Base-by-base conservation (phyloP, 768 basidiomycete genomes). In the Tricholoma sp. region DNA sequence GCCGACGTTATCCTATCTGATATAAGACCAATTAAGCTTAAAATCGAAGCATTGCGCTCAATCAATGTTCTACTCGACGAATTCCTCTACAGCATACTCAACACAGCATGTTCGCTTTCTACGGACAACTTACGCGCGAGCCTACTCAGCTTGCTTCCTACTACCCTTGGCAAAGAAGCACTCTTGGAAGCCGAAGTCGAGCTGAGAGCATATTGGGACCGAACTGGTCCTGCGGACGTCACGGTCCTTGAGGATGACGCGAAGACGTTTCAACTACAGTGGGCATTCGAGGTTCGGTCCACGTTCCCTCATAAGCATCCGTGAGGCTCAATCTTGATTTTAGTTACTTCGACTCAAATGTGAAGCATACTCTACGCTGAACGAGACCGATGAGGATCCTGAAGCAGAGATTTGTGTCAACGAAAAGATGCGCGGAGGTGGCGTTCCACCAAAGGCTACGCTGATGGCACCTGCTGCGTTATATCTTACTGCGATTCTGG, bases 1-100 rank as follows among this genome's bases (percentile, higher is more conserved):
- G 92, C 94, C 46, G 92, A 96, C 72, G 84, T 92, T 60, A 88
- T 97, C 66, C 85, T 98, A 54, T 93, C 91, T 58, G 94, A 98
- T 64, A 83, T 95, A 55, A 86, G 94, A 18, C 91, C 92, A n/a
- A 94, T 91, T 62, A 88, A 85, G 69, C 83, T 96, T 72, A 84
- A 86, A 61, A 67, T 78, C 18, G 85, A 93, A 53, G 88, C 91
- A n/a, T 83, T 97, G 50, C 77, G 76, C 58, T 80, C 82, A 58
- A 82, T 94, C 75, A 94, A 94, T 70, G 82, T 84, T 59, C 73
- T 92, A 47, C 79, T 94, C 58, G 93, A 94, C 74, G 93, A 94
- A 72, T 81, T 94, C 58, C 77, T 95, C 52, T 83, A 84, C 73
- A 84, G 77, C 56, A 83, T 92, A 55, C 80, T 94, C 64, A 76